Conservation (phyloP, 1,284 basidiomycete genomes). For the Trametes hirsuta region DNA sequence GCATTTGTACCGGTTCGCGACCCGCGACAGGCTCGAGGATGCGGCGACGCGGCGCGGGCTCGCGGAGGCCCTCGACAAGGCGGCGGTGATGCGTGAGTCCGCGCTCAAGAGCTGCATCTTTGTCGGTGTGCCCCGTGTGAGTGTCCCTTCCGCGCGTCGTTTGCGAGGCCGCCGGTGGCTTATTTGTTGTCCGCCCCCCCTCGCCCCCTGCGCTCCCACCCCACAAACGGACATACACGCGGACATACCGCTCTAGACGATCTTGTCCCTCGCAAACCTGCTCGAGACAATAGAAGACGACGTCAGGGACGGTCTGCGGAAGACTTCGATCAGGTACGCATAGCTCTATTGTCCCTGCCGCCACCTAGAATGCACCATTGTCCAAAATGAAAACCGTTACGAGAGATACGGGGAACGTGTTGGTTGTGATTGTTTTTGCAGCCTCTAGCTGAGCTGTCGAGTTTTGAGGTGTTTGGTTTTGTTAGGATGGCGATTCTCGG, state of each 20-base stretch:
- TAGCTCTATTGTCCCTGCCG: too few species aligned
- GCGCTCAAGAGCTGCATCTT: conserved; percentile 94
- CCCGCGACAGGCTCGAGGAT: conserved; percentile 52
- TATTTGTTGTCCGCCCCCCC: background rate
- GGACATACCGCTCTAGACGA: conserved; percentile 55
- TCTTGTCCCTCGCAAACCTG: conserved; percentile 80
- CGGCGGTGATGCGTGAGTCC: conserved; percentile 89
- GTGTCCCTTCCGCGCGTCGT: conserved; percentile 27
- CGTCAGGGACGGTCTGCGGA: conserved; percentile 72
- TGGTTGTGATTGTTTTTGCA: background rate
- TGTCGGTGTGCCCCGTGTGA: conserved; percentile 87
- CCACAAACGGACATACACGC: conserved; percentile 4
- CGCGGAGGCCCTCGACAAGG: conserved; percentile 63
- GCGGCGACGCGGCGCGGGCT: conserved; percentile 47
- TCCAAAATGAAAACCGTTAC: background rate
- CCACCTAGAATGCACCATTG: too few species aligned
- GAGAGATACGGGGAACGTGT: background rate
- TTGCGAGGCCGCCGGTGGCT: background rate
- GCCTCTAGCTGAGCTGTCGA: too few species aligned
- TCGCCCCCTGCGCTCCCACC: background rate
- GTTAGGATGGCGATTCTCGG: too few species aligned
- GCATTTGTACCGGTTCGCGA: conserved; percentile 79
- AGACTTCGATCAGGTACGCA: conserved; percentile 63
- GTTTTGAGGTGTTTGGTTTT: too few species aligned
- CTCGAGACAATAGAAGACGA: conserved; percentile 78